Evolutionary conservation across 2,329 filamentous ascomycete species (phyloP), one percentile per base, ranked within the genome.

Genomic region (Alternaria sp.): DNA sequence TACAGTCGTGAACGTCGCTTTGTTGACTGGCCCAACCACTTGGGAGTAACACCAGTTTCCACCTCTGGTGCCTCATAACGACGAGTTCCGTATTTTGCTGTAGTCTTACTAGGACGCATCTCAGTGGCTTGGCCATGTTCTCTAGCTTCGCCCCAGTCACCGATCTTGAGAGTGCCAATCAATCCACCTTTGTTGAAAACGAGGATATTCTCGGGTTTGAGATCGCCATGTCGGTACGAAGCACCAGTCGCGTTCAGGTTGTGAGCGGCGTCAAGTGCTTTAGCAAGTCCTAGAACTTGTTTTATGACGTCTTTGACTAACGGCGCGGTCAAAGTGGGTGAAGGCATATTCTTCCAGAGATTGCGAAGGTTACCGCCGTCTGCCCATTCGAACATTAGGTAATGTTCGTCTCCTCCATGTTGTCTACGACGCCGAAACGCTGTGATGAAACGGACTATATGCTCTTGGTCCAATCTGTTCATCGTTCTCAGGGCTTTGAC

Each of bases 151-250:
- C 68, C 65, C 63, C 60, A 67, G 36, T 70, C 66, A 4, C 49
- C 48, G 12, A 70, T 63, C 28, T 73, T 69, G 4, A 69, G 47
- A 0, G 47, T 67, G 1, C 65, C 66, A 20, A 63, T 51, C 8
- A 26, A 4, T 1, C 34, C 22, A 3, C 30, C 51, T 5, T 52
- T 36, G 0, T 22, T 32, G 9, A 68, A 79, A 61, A 70, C 72
- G 0, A 80, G 64, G 7, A 81, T 78, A 26, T 81, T 80, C 7
- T 74, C 73, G 0, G 78, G 75, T 16, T 80, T 81, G 7, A 81
- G 66, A 46, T 78, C 71, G 3, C 76, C 72, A 42, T 79, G 74
- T 5, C 75, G 65, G 4, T 63, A 66, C 1, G 61, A 61, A 14
- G 57, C 48, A 4, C 34, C 53, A 14, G 42, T 54, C 6, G 9